A percentile compares a stretch with the other conserved stretches of the same genome.
These are phyloP conservation scores for Solanum habrochaites DNA, from an alignment of 257 asterid genomes.

Conservation along the genomic window DNA sequence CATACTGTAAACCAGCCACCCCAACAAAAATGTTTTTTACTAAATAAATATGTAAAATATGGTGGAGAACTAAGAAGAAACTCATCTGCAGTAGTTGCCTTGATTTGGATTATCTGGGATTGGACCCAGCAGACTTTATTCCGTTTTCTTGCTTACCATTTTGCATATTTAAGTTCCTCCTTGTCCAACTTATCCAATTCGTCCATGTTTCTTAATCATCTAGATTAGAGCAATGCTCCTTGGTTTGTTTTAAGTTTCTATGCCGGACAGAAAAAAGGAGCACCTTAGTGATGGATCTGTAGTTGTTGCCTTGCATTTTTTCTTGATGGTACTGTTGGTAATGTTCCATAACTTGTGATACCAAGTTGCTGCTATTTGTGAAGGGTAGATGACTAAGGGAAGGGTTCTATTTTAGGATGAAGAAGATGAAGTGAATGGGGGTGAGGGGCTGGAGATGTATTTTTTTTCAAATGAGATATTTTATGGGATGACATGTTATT, in stretches of 20 bases:
- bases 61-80: not conserved
- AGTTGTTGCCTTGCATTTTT: not conserved
- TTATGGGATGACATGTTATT: not conserved
- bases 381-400: not conserved
- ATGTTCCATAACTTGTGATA: not conserved
- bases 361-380: not conserved
- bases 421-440: not conserved
- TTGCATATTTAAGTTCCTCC: not conserved
- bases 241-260: not conserved
- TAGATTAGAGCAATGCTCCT: not conserved
- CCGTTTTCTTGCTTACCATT: not conserved
- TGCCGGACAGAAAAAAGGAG: not conserved
- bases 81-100: not conserved
- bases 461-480: not conserved
- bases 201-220: not conserved
- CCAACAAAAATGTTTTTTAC: not conserved
- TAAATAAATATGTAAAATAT: not conserved
- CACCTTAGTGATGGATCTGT: not conserved
- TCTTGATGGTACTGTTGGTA: not conserved
- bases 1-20: not conserved
- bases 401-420: not conserved
- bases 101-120: not conserved
- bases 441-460: not conserved
- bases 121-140: not conserved
- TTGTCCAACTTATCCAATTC: not conserved